Conservation (phyloP, 345 rosid genomes). For the Eucalyptus leucophloia region DNA sequence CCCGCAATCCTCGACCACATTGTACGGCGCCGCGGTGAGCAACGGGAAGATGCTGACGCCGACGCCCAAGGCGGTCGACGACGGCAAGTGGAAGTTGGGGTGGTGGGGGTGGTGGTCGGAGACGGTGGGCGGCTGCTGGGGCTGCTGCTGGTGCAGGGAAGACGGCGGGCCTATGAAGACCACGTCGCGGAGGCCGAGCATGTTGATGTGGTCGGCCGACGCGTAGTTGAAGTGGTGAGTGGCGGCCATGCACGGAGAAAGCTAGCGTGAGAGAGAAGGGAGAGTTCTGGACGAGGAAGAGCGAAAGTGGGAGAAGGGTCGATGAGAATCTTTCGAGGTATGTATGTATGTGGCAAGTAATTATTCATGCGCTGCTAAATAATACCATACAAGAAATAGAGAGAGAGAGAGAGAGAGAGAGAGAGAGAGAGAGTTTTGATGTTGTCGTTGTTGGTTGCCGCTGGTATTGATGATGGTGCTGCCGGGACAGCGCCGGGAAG, state of each 20-base stretch:
- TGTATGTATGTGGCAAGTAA: neutral
- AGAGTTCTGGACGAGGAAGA: neutral
- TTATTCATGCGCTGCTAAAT: neutral
- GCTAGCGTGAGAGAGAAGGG: neutral
- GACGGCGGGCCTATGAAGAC: conserved; percentile 37
- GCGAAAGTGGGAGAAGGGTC: neutral
- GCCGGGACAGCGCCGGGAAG: neutral
- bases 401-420: neutral
- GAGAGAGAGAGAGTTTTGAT: neutral
- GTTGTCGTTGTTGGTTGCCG: neutral
- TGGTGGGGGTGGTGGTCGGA: conserved; percentile 1
- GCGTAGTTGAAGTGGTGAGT: conserved; percentile 1
- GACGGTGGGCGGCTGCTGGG: neutral
- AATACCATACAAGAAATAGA: neutral
- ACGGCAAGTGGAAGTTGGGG: neutral
- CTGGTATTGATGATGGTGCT: neutral
- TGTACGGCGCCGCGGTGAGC: conserved; percentile 6
- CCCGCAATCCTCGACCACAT: neutral
- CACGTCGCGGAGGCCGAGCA: conserved; percentile 62
- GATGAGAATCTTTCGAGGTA: neutral
- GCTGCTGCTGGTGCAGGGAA: conserved; percentile 4
- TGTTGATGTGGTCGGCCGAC: conserved; percentile 20
- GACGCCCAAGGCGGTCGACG: conserved; percentile 3
- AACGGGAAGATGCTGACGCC: conserved; percentile 15
- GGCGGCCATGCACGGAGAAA: neutral